Base-by-base conservation (phyloP, 2,329 filamentous ascomycete species). In the Aspergillus sp. region DNA sequence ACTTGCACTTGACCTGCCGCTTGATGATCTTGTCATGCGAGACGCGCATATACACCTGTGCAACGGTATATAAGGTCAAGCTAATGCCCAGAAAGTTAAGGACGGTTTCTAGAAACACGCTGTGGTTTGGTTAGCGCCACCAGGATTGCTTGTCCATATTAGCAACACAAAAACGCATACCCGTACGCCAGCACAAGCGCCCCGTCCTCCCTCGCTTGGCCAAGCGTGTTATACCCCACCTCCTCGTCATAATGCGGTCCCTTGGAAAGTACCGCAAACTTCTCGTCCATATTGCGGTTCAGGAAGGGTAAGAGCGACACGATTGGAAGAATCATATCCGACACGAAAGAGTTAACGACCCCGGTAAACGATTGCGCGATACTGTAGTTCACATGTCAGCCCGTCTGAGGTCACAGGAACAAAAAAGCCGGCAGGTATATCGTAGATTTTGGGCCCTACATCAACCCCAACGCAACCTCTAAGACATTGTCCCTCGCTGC, bases 401-500 rank as follows among this genome's bases (percentile, higher is more conserved):
- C 71, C 90, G 88, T 92, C 92, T 65, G 92, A 79, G 67, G 89
- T 89, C 68, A 2, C 19, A 1, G 19, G 1, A 19, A 19, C n/a
- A 19, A 19, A 19, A 19, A 92, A 88, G 17, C 89, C 90, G 62
- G 92, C 89, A 74, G 91, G 87, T 30, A 92, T 82, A 53, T 92
- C 89, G 68, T 92, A 91, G 61, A 51, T 54, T 30, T 30, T 8
- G 28, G 15, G 25, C 19, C 81, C 74, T 71, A 91, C 89, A 92
- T 92, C 66, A 92, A 79, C 67, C 89, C 90, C 68, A 92, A 87
- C 17, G 90, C 90, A 62, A 92, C 89, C 74, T 92, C 87, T 28
- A 92, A 82, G 52, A 92, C 89, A 68, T 92, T 91, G 61, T 90
- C 89, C 65, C 89, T 86, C 57, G 91, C 84, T 0, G 89, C 89